Conservation (phyloP, 2,329 filamentous ascomycete genomes). For the Ascochyta koolunga region DNA sequence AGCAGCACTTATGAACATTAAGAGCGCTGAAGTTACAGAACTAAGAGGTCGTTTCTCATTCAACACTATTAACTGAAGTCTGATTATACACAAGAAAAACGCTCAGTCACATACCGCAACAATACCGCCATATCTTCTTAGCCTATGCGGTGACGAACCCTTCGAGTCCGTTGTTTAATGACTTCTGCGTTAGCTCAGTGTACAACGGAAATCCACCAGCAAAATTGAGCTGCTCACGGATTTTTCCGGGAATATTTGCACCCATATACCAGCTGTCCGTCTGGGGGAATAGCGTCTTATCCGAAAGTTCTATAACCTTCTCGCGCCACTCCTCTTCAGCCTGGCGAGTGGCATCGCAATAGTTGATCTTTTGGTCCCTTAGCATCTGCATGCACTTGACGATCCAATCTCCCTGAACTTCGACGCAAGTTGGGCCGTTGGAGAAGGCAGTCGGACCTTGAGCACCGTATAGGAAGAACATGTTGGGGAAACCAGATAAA, state of each 20-base stretch:
- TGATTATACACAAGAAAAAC: background rate
- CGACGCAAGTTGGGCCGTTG: conserved; percentile 54
- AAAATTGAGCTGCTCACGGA: conserved; percentile 53
- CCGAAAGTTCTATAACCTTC: conserved; percentile 49
- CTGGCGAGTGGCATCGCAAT: conserved; percentile 50
- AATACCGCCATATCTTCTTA: background rate
- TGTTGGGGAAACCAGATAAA: conserved; percentile 44
- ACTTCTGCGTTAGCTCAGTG: conserved; percentile 47
- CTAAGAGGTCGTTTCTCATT: no score
- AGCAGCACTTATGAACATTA: no score
- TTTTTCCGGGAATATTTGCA: conserved; percentile 55
- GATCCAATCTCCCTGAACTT: conserved; percentile 55
- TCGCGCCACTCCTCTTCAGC: conserved; percentile 52
- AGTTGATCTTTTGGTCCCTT: conserved; percentile 45
- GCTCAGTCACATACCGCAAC: background rate
- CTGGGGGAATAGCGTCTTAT: conserved; percentile 50
- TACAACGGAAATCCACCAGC: conserved; percentile 52
- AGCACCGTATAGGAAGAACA: conserved; percentile 49
- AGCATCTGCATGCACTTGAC: conserved; percentile 51
- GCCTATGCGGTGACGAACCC: conserved; percentile 42
- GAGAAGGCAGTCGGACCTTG: conserved; percentile 56
- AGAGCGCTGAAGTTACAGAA: no score
- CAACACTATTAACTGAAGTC: no score
- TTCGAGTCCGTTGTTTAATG: conserved; percentile 45
- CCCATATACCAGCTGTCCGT: conserved; percentile 47